A percentile compares a stretch with the other conserved stretches of the same genome.
Conservation (phyloP, 73 alveolate genomes). For the Diophrys sp. region DNA sequence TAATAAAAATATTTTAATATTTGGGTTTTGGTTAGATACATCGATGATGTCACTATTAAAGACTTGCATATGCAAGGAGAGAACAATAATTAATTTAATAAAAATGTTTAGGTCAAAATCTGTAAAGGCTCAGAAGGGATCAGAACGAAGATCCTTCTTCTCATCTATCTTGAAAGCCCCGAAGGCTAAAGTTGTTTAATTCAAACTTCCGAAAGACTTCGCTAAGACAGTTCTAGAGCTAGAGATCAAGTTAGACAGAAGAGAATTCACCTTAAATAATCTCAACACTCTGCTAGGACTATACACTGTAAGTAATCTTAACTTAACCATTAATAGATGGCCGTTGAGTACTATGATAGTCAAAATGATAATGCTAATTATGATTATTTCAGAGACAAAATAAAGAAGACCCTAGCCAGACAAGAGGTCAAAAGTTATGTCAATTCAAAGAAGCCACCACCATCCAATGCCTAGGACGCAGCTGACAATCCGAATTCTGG, state of each 20-base stretch:
- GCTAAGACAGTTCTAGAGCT: slow-evolving; percentile 7
- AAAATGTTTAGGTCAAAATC: not conserved
- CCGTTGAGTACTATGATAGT: not conserved
- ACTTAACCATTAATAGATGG: no score
- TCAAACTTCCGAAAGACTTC: slow-evolving; percentile 4
- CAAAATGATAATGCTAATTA: not conserved
- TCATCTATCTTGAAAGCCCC: not conserved
- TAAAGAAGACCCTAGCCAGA: not conserved
- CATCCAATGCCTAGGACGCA: not conserved
- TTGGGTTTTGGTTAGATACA: no score
- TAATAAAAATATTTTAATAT: no score
- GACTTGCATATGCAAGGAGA: no score
- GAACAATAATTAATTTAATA: not conserved
- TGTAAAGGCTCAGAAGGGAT: not conserved
- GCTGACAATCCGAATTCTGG: not conserved
- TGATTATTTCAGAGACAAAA: not conserved
- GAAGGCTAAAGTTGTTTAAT: not conserved
- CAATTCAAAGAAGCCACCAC: not conserved
- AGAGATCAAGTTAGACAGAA: not conserved
- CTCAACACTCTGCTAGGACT: slow-evolving; percentile 5
- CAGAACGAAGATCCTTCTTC: not conserved
- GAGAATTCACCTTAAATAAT: not conserved
- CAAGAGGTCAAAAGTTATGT: not conserved
- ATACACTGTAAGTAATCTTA: not conserved
- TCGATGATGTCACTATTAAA: no score